These are phyloP conservation scores for Symbiodinium pilosum DNA, from an alignment of 73 alveolate genomes.

Conservation along the genomic window DNA sequence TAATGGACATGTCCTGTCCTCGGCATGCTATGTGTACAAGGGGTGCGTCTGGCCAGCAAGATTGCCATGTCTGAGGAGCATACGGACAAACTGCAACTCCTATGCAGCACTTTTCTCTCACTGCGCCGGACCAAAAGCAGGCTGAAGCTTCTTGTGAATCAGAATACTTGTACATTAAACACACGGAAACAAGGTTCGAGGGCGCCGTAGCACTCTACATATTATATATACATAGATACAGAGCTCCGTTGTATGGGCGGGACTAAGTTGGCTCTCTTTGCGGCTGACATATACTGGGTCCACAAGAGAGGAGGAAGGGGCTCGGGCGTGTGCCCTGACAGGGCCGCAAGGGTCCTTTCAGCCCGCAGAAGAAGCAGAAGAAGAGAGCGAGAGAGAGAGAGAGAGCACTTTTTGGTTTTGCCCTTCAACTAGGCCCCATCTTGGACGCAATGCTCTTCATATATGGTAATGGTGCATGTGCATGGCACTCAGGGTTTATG, in stretches of 20 bases:
- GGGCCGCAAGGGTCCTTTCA: neutral
- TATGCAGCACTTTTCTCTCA: conserved; percentile 79
- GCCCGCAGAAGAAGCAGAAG: too few relatives aligned
- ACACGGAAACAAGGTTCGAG: too few relatives aligned
- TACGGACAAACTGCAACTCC: conserved; percentile 64
- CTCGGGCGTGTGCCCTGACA: too few relatives aligned
- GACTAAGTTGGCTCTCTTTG: too few relatives aligned
- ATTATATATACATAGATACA: too few relatives aligned
- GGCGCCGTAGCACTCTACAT: too few relatives aligned
- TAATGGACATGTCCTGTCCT: conserved; percentile 47
- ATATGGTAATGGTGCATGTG: conserved; percentile 81
- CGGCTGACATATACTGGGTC: too few relatives aligned
- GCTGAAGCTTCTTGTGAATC: neutral
- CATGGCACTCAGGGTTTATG: neutral
- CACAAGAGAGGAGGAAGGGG: too few relatives aligned
- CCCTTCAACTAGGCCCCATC: conserved; percentile 15
- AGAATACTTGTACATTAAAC: too few relatives aligned
- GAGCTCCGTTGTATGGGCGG: too few relatives aligned
- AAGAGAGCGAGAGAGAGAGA: too few relatives aligned
- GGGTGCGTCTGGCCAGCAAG: neutral
- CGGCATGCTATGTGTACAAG: neutral
- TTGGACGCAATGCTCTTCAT: conserved; percentile 65
- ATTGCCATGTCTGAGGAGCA: conserved; percentile 33
- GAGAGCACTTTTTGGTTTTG: neutral
- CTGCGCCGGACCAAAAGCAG: conserved; percentile 82